These are phyloP conservation scores for Tylopilus sp. DNA, from an alignment of 1,284 basidiomycete genomes.

Conservation along the genomic window DNA sequence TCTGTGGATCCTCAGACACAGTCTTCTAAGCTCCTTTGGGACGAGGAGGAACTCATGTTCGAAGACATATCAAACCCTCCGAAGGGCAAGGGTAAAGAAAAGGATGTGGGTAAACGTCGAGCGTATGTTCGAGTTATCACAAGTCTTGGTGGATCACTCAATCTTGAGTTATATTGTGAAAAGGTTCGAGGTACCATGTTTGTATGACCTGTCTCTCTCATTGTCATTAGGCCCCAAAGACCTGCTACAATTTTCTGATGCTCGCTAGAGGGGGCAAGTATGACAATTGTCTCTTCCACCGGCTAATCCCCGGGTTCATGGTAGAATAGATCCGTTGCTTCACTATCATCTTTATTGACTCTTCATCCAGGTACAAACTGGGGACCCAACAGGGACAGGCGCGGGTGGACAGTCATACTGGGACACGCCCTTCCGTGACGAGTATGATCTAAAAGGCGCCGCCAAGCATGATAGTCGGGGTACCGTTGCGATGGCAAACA, in stretches of 20 bases:
- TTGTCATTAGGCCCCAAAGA: slow-evolving; percentile 78
- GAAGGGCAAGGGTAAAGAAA: slow-evolving; percentile 86
- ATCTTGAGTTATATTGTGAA: slow-evolving; percentile 90
- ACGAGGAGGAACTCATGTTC: slow-evolving; percentile 94
- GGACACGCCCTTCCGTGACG: slow-evolving; percentile 94
- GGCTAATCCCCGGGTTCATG: slow-evolving; percentile 97
- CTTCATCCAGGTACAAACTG: slow-evolving; percentile 76
- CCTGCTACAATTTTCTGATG: slow-evolving; percentile 97
- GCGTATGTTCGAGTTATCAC: slow-evolving; percentile 91
- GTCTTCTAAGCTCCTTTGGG: slow-evolving; percentile 82
- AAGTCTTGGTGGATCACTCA: slow-evolving; percentile 82
- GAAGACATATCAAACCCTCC: slow-evolving; percentile 76
- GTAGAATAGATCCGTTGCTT: slow-evolving; percentile 38
- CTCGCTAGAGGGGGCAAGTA: slow-evolving; percentile 88
- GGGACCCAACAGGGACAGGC: slow-evolving; percentile 95
- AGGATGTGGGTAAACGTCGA: slow-evolving; percentile 83
- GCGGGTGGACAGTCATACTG: slow-evolving; percentile 91
- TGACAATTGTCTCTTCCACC: slow-evolving; percentile 86
- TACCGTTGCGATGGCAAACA: slow-evolving; percentile 87
- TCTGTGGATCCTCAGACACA: slow-evolving; percentile 78
- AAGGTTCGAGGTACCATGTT: slow-evolving; percentile 46
- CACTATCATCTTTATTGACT: not conserved
- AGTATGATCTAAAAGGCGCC: slow-evolving; percentile 81
- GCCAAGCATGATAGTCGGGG: slow-evolving; percentile 84
- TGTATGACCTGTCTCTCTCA: not conserved